Evolutionary conservation across 176 grass and related monocot genomes (phyloP).

Genomic region (Zea luxurians): DNA sequence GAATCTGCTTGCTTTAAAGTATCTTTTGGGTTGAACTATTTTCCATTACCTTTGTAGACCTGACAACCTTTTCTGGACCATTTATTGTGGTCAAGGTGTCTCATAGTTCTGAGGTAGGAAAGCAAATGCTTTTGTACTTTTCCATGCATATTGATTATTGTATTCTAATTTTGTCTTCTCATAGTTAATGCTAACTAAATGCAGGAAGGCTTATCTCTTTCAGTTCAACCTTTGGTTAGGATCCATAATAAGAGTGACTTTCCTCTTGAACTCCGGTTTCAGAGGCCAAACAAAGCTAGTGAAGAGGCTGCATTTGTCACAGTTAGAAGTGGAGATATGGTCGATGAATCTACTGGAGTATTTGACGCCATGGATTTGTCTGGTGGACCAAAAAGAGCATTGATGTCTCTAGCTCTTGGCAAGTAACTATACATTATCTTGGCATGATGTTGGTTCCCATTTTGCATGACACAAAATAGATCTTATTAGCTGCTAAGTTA

Average conservation of each 20-base stretch:
- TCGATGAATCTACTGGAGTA: constrained; percentile 76
- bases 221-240: constrained; percentile 71
- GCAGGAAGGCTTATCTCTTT: constrained; percentile 76
- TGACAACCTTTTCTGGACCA: constrained; percentile 73
- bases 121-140: constrained; percentile 23
- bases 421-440: constrained; percentile 37
- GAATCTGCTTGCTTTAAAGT: constrained; percentile 12
- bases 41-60: constrained; percentile 49
- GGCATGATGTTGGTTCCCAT: constrained; percentile 30
- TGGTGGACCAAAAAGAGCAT: constrained; percentile 71
- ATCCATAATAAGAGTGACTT: constrained; percentile 82
- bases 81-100: constrained; percentile 80
- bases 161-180: constrained; percentile 36
- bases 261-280: constrained; percentile 66
- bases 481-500: constrained; percentile 10
- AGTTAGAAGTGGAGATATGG: constrained; percentile 62
- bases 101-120: constrained; percentile 65
- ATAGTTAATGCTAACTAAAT: constrained; percentile 44
- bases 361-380: constrained; percentile 73
- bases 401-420: constrained; percentile 86
- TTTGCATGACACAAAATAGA: constrained; percentile 15
- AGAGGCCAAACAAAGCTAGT: constrained; percentile 53
- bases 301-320: constrained; percentile 66
- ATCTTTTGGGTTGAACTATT: neutral
- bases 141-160: constrained; percentile 23